Conservation (phyloP, 78 protist species). For the Planoprotostelium fungivorum region DNA sequence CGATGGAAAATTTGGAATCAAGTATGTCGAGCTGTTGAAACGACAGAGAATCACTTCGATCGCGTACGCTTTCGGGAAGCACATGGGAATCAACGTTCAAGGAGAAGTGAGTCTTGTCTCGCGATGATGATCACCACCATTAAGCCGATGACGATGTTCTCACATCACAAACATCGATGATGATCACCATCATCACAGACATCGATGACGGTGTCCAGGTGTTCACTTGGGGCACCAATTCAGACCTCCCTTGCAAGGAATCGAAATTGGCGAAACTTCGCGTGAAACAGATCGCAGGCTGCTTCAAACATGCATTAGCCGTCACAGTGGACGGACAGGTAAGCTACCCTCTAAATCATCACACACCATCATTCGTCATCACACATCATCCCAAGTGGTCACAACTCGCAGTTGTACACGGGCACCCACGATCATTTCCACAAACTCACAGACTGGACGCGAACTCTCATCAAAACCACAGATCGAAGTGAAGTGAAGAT, state of each 20-base stretch:
- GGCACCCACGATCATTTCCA: too few species aligned
- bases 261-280: background rate
- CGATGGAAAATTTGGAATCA: background rate
- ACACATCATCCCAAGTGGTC: too few species aligned
- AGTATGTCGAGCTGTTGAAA: background rate
- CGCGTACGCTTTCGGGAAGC: background rate
- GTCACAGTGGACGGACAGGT: too few species aligned
- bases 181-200: too few species aligned
- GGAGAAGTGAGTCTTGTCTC: background rate
- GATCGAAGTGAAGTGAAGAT: too few species aligned
- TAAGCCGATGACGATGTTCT: too few species aligned
- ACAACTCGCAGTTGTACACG: too few species aligned
- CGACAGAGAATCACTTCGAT: background rate
- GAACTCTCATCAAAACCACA: too few species aligned
- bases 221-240: background rate
- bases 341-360: too few species aligned
- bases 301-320: background rate
- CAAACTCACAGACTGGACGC: too few species aligned
- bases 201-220: background rate
- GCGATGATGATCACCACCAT: background rate
- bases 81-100: background rate
- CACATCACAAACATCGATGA: too few species aligned
- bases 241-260: background rate
- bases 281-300: background rate
- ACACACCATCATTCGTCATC: too few species aligned